These are phyloP conservation scores for Nannizziopsis barbatae DNA, from an alignment of 2,329 filamentous ascomycete species.

Conservation along the genomic window DNA sequence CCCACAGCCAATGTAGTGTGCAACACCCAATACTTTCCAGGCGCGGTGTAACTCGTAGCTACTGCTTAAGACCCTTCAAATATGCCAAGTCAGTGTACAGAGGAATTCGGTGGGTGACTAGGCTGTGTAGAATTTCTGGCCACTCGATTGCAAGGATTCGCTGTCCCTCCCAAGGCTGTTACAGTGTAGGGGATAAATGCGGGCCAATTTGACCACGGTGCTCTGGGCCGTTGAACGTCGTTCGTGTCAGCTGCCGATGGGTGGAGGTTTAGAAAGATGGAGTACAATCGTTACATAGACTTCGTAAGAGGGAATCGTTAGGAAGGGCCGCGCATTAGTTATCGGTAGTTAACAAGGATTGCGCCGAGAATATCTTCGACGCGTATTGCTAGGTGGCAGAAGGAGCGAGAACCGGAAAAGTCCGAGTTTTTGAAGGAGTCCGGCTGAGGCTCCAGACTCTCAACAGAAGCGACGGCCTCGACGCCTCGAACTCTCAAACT, in stretches of 20 bases:
- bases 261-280: not conserved
- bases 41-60: slow-evolving; percentile 8
- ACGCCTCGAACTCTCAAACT: too few species aligned
- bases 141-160: slow-evolving; percentile 9
- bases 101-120: slow-evolving; percentile 7
- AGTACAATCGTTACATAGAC: not conserved
- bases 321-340: too few species aligned
- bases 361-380: too few species aligned
- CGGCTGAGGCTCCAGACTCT: too few species aligned
- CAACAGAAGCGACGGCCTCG: too few species aligned
- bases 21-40: slow-evolving; percentile 4
- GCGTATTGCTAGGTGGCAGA: too few species aligned
- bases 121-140: slow-evolving; percentile 6
- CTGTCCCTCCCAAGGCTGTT: slow-evolving; percentile 1
- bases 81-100: slow-evolving; percentile 8
- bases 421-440: not conserved
- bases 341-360: too few species aligned
- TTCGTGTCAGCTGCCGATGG: not conserved
- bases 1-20: slow-evolving; percentile 11
- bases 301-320: not conserved
- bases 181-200: slow-evolving; percentile 2
- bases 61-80: slow-evolving; percentile 5
- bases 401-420: too few species aligned
- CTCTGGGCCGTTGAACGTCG: slow-evolving; percentile 1
- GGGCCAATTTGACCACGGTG: not conserved